Base-by-base conservation (phyloP, 768 basidiomycete genomes). In the Gymnopilus dilepis region DNA sequence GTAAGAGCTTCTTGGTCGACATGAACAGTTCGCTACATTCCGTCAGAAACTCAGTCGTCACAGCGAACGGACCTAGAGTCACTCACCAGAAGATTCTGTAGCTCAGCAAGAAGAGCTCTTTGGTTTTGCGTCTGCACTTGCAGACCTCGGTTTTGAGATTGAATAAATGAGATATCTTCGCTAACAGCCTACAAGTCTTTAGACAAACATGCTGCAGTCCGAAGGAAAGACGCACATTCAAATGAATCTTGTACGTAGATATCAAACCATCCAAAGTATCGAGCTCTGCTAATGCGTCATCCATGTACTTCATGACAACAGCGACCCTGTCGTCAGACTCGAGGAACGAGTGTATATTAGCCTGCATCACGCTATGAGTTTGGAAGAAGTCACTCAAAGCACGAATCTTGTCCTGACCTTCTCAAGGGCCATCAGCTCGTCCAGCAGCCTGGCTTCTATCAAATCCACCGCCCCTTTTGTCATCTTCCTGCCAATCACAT, bases 61-160 rank as follows among this genome's bases (percentile, higher is more conserved):
- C 30, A 21, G 6, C 24, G 33, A 22, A 40, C 26, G 34, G 41
- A 28, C 33, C 21, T 19, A 11, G 53, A n/a, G 28, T 34, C 21
- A 65, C 84, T 57, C 66, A 92, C 96, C 69, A 99, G 77, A 22
- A 99, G 80, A 68, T 93, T 92, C 73, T 96, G 89, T 11, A 99
- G 77, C 72, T 99, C 97, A 31, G 78, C 81, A 41, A 99, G 76
- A 8, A 99, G 80, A 15, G 89, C 87, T 22, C 89, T 84, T 73
- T 99, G 97, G 68, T 99, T 99, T 70, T 97, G 94, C 8, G 90
- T 99, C 70, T 99, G 97, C 3, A 99, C 95, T 75, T 99, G 97
- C 34, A 99, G 79, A 65, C 97, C 97, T 48, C 96, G 86, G 72
- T 97, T 95, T 74, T 99, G 97, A 1, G 92, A 92, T 76, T 99